phyloP scores from a whole-genome alignment of 106 monocot species.

The Gastrodia elata region DNA sequence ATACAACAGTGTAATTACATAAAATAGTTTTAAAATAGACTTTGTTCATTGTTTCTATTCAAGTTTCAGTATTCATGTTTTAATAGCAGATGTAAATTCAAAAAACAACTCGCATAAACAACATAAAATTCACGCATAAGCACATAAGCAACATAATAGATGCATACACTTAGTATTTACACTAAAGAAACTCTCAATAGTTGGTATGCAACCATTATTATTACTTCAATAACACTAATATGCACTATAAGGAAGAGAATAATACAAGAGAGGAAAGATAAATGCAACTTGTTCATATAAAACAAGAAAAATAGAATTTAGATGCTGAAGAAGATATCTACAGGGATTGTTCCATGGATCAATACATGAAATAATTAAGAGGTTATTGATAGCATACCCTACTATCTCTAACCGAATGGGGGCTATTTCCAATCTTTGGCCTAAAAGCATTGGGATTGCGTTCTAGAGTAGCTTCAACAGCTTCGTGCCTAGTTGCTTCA shows the following conservation, averaged over 20 bases:
- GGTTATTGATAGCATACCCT: conserved; percentile 17
- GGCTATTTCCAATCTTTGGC: conserved; percentile 91
- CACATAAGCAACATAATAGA: not conserved
- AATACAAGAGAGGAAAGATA: not conserved
- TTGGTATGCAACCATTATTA: not conserved
- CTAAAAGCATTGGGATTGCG: conserved; percentile 94
- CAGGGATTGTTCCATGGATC: not conserved
- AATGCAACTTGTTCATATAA: not conserved
- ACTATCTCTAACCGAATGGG: conserved; percentile 46
- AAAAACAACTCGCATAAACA: not conserved
- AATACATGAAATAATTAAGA: not conserved
- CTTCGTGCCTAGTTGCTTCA: conserved; percentile 82
- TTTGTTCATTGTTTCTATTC: not conserved
- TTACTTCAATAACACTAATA: not conserved
- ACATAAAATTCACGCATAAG: not conserved
- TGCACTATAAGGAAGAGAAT: not conserved
- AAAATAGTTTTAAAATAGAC: not conserved
- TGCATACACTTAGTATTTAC: not conserved
- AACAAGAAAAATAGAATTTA: not conserved
- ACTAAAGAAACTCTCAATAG: not conserved
- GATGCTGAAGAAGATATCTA: not conserved
- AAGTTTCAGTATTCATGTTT: not conserved
- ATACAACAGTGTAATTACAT: not conserved
- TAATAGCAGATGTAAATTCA: not conserved
- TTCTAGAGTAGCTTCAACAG: conserved; percentile 84